Evolutionary conservation across 2,329 filamentous ascomycete genomes (phyloP).

Genomic region (Pseudopithomyces maydicus): DNA sequence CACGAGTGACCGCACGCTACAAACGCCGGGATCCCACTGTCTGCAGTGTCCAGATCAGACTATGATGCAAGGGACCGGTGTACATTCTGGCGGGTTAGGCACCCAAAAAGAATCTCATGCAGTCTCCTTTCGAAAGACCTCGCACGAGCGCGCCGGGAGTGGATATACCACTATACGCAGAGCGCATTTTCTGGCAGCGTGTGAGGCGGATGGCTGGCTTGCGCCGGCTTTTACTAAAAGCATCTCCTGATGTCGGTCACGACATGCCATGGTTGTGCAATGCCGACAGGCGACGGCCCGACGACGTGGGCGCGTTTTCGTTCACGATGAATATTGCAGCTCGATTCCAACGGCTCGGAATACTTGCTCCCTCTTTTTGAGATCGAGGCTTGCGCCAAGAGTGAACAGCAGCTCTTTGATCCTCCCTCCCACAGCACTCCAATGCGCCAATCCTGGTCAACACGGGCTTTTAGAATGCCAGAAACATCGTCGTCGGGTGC

Average conservation of each 20-base stretch:
- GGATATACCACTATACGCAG: slow-evolving; percentile 5
- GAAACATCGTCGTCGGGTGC: slow-evolving; percentile 68
- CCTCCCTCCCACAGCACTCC: slow-evolving; percentile 91
- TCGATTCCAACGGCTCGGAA: slow-evolving; percentile 79
- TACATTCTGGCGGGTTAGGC: slow-evolving; percentile 17
- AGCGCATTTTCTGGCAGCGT: slow-evolving; percentile 9
- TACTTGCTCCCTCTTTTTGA: slow-evolving; percentile 75
- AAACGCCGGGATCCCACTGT: slow-evolving; percentile 20
- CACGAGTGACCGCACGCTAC: slow-evolving; percentile 15
- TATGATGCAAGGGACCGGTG: slow-evolving; percentile 16
- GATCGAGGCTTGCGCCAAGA: slow-evolving; percentile 82
- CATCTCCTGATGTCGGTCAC: slow-evolving; percentile 10
- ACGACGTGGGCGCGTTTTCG: slow-evolving; percentile 22
- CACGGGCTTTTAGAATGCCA: slow-evolving; percentile 85
- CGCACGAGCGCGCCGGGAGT: slow-evolving; percentile 16
- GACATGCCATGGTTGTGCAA: slow-evolving; percentile 11
- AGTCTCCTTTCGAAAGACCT: slow-evolving; percentile 21
- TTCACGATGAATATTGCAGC: slow-evolving; percentile 80
- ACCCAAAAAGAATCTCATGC: slow-evolving; percentile 13
- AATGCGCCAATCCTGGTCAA: slow-evolving; percentile 87
- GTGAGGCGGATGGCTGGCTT: slow-evolving; percentile 1
- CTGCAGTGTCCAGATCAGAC: slow-evolving; percentile 23
- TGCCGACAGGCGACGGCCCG: slow-evolving; percentile 12
- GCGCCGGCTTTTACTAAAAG: neutral
- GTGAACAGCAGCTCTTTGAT: slow-evolving; percentile 93